Evolutionary conservation across 2,329 filamentous ascomycete species (phyloP).

Genomic region (Penicillium verrucosum): DNA sequence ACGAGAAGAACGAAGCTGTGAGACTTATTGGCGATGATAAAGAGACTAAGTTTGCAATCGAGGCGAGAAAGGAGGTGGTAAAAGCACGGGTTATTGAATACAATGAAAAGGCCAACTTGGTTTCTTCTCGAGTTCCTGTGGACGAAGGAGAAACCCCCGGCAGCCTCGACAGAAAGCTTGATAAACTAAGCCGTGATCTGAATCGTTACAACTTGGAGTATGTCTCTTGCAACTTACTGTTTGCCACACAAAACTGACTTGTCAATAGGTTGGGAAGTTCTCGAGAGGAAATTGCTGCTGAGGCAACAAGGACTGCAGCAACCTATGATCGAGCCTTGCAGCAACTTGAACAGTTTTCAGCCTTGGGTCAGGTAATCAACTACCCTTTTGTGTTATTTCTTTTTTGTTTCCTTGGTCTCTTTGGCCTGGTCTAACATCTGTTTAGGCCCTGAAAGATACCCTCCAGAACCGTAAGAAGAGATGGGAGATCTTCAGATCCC

Average conservation of each 20-base stretch:
- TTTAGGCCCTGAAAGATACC: slow-evolving; percentile 54
- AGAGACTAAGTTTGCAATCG: slow-evolving; percentile 45
- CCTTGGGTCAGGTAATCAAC: slow-evolving; percentile 38
- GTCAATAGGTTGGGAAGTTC: slow-evolving; percentile 55
- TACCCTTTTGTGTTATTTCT: not conserved
- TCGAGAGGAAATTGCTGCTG: slow-evolving; percentile 61
- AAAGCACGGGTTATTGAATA: slow-evolving; percentile 53
- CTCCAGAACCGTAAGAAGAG: slow-evolving; percentile 67
- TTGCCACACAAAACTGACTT: slow-evolving; percentile 23
- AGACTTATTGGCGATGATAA: slow-evolving; percentile 51
- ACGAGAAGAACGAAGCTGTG: slow-evolving; percentile 61
- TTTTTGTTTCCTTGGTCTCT: slow-evolving; percentile 9
- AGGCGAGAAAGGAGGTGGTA: slow-evolving; percentile 50
- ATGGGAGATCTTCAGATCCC: slow-evolving; percentile 77
- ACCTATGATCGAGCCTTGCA: slow-evolving; percentile 37
- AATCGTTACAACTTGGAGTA: slow-evolving; percentile 52
- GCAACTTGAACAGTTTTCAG: slow-evolving; percentile 38
- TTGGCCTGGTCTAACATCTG: slow-evolving; percentile 10
- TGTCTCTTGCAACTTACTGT: slow-evolving; percentile 14
- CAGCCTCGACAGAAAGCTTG: slow-evolving; percentile 48
- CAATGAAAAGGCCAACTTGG: slow-evolving; percentile 52
- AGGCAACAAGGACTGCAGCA: slow-evolving; percentile 37
- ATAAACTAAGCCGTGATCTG: slow-evolving; percentile 59
- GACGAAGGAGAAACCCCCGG: slow-evolving; percentile 61
- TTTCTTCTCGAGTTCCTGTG: slow-evolving; percentile 60